Evolutionary conservation across 805 yeast species (phyloP).

Genomic region (Metschnikowia gelsemii): DNA sequence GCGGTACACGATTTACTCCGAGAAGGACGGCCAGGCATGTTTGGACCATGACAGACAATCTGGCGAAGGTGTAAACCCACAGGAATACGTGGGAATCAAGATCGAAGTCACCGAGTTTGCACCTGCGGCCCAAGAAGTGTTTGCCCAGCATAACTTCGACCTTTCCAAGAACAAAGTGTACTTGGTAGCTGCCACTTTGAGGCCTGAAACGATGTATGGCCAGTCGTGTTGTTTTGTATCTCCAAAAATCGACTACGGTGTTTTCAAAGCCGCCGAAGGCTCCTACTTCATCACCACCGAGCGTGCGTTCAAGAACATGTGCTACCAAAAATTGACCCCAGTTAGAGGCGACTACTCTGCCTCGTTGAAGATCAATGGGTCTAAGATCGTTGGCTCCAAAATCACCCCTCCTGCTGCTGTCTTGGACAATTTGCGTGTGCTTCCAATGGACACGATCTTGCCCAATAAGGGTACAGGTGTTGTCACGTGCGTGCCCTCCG

Average conservation of each 20-base stretch:
- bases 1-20: constrained; percentile 95
- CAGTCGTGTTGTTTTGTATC: constrained; percentile 98
- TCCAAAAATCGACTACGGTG: constrained; percentile 89
- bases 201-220: constrained; percentile 99
- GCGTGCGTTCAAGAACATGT: constrained; percentile 97
- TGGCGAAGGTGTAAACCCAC: constrained; percentile 97
- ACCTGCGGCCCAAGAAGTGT: constrained; percentile 52
- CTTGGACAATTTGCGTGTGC: constrained; percentile 67
- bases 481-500: constrained; percentile 98
- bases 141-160: constrained; percentile 50
- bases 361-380: constrained; percentile 61
- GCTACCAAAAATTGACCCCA: constrained; percentile 90
- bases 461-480: constrained; percentile 98
- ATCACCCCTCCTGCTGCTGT: constrained; percentile 82
- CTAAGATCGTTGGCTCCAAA: constrained; percentile 77
- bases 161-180: constrained; percentile 60
- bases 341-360: constrained; percentile 74
- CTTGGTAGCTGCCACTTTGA: constrained; percentile 92
- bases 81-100: constrained; percentile 93
- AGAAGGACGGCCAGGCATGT: constrained; percentile 98
- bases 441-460: constrained; percentile 97
- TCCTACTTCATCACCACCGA: constrained; percentile 83
- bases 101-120: constrained; percentile 67
- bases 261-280: constrained; percentile 78
- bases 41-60: constrained; percentile 98